Conservation (phyloP, 2,329 filamentous ascomycete genomes). For the Fusarium concolor region DNA sequence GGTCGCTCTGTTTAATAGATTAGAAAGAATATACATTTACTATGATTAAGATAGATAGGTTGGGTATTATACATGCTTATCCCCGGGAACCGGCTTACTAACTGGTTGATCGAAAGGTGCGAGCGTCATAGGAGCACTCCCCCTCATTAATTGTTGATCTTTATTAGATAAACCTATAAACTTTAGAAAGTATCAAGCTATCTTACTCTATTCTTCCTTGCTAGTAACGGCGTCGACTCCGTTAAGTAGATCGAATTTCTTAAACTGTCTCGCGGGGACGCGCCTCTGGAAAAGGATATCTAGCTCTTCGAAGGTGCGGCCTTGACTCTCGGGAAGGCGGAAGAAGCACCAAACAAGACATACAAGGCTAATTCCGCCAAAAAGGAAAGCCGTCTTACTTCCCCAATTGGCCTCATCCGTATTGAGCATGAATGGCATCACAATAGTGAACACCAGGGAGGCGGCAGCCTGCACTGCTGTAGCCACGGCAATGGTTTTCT, state of each 20-base stretch:
- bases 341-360: constrained; percentile 50
- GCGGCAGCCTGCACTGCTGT: constrained; percentile 47
- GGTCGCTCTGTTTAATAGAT: background rate
- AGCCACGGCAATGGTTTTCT: constrained; percentile 56
- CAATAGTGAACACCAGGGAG: constrained; percentile 46
- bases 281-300: constrained; percentile 50
- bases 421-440: constrained; percentile 50
- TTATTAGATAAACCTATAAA: no score
- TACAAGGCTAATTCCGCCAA: constrained; percentile 42
- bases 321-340: constrained; percentile 49
- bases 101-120: no score
- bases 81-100: no score
- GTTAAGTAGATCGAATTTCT: constrained; percentile 2
- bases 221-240: background rate
- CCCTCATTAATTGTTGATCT: no score
- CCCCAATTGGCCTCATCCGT: constrained; percentile 50
- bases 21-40: no score
- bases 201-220: background rate
- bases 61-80: no score
- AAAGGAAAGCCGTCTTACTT: constrained; percentile 51
- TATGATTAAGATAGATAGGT: no score
- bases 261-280: constrained; percentile 52
- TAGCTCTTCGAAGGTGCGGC: constrained; percentile 49
- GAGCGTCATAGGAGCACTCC: no score
- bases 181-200: no score